Percentiles rank a stretch among this genome's conserved stretches.
phyloP scores from a whole-genome alignment of 1,284 basidiomycete genomes.

The Leccinum cinnamomeum region DNA sequence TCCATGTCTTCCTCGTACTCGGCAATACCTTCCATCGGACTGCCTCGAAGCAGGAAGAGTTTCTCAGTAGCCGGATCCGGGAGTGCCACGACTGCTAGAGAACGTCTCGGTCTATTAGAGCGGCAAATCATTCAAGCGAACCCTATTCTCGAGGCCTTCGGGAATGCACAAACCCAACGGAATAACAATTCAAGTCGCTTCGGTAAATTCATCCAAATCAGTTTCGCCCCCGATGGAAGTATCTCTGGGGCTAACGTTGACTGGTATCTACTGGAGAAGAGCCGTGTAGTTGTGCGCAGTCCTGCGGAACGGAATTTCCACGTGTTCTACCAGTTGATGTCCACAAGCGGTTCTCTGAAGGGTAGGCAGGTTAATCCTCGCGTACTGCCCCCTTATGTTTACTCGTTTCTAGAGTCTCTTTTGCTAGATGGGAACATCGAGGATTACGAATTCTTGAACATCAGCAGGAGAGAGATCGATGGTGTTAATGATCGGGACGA shows the following conservation, averaged over 20 bases:
- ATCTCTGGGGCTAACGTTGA: constrained; percentile 99
- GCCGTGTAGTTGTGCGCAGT: constrained; percentile 87
- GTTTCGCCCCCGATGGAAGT: constrained; percentile 90
- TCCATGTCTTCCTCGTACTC: constrained; percentile 47
- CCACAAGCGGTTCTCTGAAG: constrained; percentile 63
- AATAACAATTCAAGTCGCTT: constrained; percentile 99
- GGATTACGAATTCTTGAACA: constrained; percentile 90
- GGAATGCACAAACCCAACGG: constrained; percentile 97
- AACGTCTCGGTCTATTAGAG: constrained; percentile 85
- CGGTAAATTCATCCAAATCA: constrained; percentile 97
- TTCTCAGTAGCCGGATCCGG: constrained; percentile 46
- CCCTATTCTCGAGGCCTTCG: constrained; percentile 97
- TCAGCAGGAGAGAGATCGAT: constrained; percentile 88
- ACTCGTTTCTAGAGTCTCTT: constrained; percentile 58
- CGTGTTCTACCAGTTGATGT: constrained; percentile 92
- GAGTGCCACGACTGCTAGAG: constrained; percentile 55
- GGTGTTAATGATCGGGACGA: constrained; percentile 93
- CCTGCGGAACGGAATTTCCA: constrained; percentile 94
- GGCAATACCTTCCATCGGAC: constrained; percentile 55
- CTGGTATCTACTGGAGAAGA: constrained; percentile 99
- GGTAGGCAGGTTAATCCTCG: constrained; percentile 42
- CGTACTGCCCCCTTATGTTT: constrained; percentile 2
- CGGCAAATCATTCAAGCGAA: constrained; percentile 98
- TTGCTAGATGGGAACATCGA: constrained; percentile 77
- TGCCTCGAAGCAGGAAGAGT: constrained; percentile 56